Evolutionary conservation across 495 filamentous ascomycete species (phyloP).

Genomic region (Neurospora discreta): DNA sequence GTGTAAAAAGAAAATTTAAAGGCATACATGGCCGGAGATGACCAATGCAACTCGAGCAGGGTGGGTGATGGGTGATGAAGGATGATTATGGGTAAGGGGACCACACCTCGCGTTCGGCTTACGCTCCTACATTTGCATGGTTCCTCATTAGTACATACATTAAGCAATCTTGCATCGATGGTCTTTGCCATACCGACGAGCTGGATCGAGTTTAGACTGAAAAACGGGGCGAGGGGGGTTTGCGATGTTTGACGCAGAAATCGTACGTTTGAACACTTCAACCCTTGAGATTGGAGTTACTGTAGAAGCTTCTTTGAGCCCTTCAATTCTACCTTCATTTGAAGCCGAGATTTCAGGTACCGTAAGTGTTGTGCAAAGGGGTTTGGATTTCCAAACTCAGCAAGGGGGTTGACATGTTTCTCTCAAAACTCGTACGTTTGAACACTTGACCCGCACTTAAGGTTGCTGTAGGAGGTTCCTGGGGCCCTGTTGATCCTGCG

Average conservation of each 20-base stretch:
- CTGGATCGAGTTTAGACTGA: background rate
- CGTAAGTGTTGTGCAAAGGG: background rate
- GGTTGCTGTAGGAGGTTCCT: background rate
- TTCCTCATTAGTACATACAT: too few species aligned
- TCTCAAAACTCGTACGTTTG: background rate
- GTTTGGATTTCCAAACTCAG: too few species aligned
- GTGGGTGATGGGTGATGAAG: background rate
- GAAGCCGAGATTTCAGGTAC: background rate
- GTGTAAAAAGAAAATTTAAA: background rate
- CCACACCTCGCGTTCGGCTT: background rate
- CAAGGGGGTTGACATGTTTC: background rate
- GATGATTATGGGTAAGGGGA: background rate
- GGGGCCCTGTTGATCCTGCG: background rate
- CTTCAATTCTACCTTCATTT: background rate
- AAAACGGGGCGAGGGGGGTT: background rate
- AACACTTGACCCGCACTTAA: background rate
- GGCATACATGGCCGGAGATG: background rate
- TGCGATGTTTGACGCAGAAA: background rate
- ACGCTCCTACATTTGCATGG: too few species aligned
- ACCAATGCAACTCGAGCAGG: background rate
- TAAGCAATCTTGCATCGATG: background rate
- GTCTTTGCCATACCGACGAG: background rate
- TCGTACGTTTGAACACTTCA: background rate
- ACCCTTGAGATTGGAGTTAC: background rate
- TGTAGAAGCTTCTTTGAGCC: background rate